phyloP scores from a whole-genome alignment of 2,329 filamentous ascomycete species.

The Ophiostoma tasmaniense region DNA sequence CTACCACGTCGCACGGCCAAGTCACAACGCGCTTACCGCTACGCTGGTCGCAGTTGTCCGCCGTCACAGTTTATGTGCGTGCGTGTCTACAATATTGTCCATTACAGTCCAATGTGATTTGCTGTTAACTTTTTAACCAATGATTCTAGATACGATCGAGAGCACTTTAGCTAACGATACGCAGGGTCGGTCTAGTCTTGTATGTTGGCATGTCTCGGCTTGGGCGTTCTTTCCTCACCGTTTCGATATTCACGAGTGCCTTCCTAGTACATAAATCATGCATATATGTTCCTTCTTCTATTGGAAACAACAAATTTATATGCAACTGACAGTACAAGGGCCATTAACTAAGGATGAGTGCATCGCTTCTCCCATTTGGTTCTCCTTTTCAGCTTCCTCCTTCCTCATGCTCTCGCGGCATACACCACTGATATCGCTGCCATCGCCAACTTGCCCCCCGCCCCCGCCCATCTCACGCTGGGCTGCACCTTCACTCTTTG shows the following conservation, averaged over 20 bases:
- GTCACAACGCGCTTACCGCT: constrained; percentile 10
- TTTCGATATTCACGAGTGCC: not conserved
- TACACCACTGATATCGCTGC: not conserved
- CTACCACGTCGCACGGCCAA: constrained; percentile 11
- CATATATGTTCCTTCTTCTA: not conserved
- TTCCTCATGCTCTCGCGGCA: not conserved
- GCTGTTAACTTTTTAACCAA: too few species aligned
- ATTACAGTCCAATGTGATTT: not conserved
- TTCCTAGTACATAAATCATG: not conserved
- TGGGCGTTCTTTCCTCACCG: not conserved
- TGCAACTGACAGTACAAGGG: too few species aligned
- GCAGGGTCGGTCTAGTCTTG: not conserved
- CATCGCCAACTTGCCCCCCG: not conserved
- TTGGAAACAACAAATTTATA: not conserved
- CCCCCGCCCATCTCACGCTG: constrained; percentile 9
- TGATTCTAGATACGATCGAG: not conserved
- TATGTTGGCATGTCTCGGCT: not conserved
- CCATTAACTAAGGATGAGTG: not conserved
- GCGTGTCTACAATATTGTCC: not conserved
- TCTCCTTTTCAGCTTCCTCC: not conserved
- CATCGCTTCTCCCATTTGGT: not conserved
- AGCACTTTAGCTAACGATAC: not conserved
- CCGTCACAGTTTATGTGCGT: constrained; percentile 6
- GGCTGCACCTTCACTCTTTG: not conserved
- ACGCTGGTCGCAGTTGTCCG: constrained; percentile 13